These are phyloP conservation scores for Voacanga thouarsii DNA, from an alignment of 257 asterid species.

Conservation along the genomic window DNA sequence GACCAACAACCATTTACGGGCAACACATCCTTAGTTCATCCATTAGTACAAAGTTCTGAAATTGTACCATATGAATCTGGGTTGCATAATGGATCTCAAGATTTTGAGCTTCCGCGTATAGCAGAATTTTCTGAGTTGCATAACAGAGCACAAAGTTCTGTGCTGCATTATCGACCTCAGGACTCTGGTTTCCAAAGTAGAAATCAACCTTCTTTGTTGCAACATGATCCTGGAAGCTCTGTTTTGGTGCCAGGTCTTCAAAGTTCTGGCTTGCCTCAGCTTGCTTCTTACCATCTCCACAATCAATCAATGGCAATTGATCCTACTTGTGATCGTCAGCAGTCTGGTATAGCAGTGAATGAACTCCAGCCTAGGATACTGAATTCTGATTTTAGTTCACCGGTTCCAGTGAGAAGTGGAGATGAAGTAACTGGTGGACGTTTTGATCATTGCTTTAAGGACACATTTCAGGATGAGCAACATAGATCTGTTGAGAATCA, in stretches of 20 bases:
- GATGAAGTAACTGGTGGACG: constrained; percentile 22
- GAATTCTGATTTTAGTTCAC: constrained; percentile 22
- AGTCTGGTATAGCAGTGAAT: constrained; percentile 28
- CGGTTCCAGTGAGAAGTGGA: constrained; percentile 13
- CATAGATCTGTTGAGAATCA: constrained; percentile 30
- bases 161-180: constrained; percentile 19
- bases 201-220: constrained; percentile 32
- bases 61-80: constrained; percentile 30
- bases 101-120: constrained; percentile 23
- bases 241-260: constrained; percentile 24
- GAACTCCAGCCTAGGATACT: constrained; percentile 31
- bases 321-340: constrained; percentile 28
- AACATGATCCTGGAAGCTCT: constrained; percentile 33
- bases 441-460: constrained; percentile 25
- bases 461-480: constrained; percentile 21
- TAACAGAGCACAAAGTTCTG: constrained; percentile 27
- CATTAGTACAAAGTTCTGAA: constrained; percentile 31
- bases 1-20: constrained; percentile 11
- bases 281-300: constrained; percentile 30
- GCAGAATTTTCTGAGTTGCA: constrained; percentile 28
- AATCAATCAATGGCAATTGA: constrained; percentile 34
- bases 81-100: constrained; percentile 20
- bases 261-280: constrained; percentile 35
- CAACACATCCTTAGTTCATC: constrained; percentile 25
- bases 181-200: constrained; percentile 20